phyloP scores from a whole-genome alignment of 2,329 filamentous ascomycete genomes.

The Aspergillus persii region DNA sequence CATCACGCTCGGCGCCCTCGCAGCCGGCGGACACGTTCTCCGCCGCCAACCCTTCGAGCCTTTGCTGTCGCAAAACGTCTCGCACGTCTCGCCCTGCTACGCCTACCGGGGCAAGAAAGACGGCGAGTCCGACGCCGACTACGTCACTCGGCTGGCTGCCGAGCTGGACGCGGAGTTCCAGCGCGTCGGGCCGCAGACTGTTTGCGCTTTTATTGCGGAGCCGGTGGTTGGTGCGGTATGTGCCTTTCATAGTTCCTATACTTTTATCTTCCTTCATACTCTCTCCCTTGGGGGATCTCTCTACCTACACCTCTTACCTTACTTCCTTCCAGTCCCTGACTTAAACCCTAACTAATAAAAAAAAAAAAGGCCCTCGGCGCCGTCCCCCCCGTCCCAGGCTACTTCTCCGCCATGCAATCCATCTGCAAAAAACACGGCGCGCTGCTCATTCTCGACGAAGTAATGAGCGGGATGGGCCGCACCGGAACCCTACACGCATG shows the following conservation, averaged over 20 bases:
- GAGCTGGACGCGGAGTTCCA: constrained; percentile 69
- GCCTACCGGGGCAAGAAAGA: constrained; percentile 57
- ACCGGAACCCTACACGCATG: constrained; percentile 59
- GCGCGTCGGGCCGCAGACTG: constrained; percentile 60
- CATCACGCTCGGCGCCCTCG: constrained; percentile 65
- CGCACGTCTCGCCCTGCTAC: constrained; percentile 65
- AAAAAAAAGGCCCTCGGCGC: constrained; percentile 61
- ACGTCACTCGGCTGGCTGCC: constrained; percentile 58
- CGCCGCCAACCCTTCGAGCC: constrained; percentile 62
- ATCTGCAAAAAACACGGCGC: constrained; percentile 71
- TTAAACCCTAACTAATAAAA: too few species aligned
- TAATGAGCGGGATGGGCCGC: constrained; percentile 66
- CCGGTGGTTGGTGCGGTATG: constrained; percentile 68
- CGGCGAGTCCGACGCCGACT: constrained; percentile 56
- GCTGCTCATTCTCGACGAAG: constrained; percentile 75
- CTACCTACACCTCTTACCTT: too few species aligned
- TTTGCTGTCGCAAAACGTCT: constrained; percentile 56
- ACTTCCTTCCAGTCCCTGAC: neutral
- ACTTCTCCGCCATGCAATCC: constrained; percentile 65
- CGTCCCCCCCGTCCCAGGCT: constrained; percentile 64
- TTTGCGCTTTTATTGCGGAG: constrained; percentile 72
- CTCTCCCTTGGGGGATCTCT: too few species aligned
- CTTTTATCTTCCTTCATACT: neutral
- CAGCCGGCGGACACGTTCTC: constrained; percentile 60
- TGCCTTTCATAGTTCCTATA: constrained; percentile 8